These are phyloP conservation scores for Debaryomycetaceae sp. DNA, from an alignment of 1,139 yeast species.

Conservation along the genomic window DNA sequence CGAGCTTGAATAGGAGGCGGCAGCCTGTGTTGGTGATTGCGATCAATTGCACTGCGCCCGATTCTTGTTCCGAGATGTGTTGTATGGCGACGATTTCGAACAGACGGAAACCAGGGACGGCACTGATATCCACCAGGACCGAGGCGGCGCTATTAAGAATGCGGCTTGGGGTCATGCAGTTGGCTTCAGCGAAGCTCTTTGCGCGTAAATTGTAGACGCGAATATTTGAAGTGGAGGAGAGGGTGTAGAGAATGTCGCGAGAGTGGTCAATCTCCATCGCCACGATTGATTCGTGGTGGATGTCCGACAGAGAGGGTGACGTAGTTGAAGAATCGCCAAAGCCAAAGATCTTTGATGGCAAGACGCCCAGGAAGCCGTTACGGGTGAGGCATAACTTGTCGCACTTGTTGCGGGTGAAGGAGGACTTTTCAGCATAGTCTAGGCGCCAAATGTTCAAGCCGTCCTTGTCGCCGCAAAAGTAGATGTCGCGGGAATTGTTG, in stretches of 20 bases:
- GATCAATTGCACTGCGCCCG: conserved; percentile 60
- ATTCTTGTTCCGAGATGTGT: conserved; percentile 53
- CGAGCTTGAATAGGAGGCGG: conserved; percentile 56
- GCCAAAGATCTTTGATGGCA: conserved; percentile 37
- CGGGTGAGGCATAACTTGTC: conserved; percentile 72
- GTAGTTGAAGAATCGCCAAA: conserved; percentile 10
- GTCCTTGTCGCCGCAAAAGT: conserved; percentile 68
- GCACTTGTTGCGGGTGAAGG: conserved; percentile 81
- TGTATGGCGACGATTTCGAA: conserved; percentile 54
- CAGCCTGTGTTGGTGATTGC: conserved; percentile 86
- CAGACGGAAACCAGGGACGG: conserved; percentile 31
- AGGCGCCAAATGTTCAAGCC: conserved; percentile 82
- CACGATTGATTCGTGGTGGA: conserved; percentile 42
- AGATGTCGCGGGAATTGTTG: conserved; percentile 64
- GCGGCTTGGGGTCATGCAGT: conserved; percentile 34
- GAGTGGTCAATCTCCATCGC: conserved; percentile 69
- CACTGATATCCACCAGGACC: conserved; percentile 35
- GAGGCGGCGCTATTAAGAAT: conserved; percentile 50
- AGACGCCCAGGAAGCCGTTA: conserved; percentile 48
- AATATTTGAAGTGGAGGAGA: conserved; percentile 75
- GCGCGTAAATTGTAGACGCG: conserved; percentile 57
- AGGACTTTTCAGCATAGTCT: conserved; percentile 73
- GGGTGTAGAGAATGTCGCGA: conserved; percentile 66
- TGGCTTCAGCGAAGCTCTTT: conserved; percentile 25
- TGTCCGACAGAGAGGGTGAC: conserved; percentile 3